These are phyloP conservation scores for Shiraia sp. DNA, from an alignment of 2,329 filamentous ascomycete species.

Conservation along the genomic window DNA sequence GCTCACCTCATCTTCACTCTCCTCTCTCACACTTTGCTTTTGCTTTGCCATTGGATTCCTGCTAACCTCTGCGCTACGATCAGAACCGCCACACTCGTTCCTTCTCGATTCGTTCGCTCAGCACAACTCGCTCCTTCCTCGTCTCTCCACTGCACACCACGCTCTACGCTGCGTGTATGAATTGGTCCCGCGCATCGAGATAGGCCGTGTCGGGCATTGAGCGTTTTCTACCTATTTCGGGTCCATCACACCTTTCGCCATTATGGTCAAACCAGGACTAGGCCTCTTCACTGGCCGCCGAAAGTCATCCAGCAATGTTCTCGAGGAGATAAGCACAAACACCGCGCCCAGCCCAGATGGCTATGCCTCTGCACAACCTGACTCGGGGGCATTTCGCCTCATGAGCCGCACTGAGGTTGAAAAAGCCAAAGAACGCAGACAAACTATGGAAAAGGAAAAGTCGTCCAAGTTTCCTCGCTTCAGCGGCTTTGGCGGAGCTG, in stretches of 20 bases:
- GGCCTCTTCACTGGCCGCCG: slow-evolving; percentile 40
- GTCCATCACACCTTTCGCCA: slow-evolving; percentile 4
- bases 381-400: slow-evolving; percentile 39
- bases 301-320: slow-evolving; percentile 42
- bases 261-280: slow-evolving; percentile 39
- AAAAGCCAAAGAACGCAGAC: slow-evolving; percentile 29
- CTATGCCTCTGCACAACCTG: slow-evolving; percentile 18
- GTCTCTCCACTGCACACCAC: slow-evolving; percentile 1
- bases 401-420: slow-evolving; percentile 39
- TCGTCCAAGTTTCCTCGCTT: slow-evolving; percentile 40
- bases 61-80: slow-evolving; percentile 8
- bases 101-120: slow-evolving; percentile 1
- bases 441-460: slow-evolving; percentile 37
- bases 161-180: slow-evolving; percentile 19
- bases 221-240: slow-evolving; percentile 9
- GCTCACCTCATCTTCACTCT: slow-evolving; percentile 2
- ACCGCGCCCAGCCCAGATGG: slow-evolving; percentile 25
- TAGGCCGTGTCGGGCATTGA: slow-evolving; percentile 23
- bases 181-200: slow-evolving; percentile 12
- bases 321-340: slow-evolving; percentile 31
- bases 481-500: slow-evolving; percentile 32
- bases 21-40: too few species aligned
- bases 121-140: slow-evolving; percentile 6
- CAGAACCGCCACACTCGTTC: slow-evolving; percentile 9
- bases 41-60: slow-evolving; percentile 3